Conservation (phyloP, 768 basidiomycete genomes). For the Kwoniella pini region DNA sequence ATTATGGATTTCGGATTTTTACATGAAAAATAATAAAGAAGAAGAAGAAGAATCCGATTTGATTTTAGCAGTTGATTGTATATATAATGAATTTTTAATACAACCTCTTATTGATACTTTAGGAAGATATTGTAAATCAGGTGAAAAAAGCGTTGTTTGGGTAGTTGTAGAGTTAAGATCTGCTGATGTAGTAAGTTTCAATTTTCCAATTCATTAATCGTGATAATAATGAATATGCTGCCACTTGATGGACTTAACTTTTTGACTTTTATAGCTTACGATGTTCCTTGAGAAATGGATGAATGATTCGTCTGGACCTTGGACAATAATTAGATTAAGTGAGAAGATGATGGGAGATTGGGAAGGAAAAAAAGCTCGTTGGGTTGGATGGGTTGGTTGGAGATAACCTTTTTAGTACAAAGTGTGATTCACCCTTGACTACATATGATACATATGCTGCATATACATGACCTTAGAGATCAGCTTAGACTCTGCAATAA, state of each 20-base stretch:
- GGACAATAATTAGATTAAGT: slow-evolving; percentile 41
- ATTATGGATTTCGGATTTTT: not conserved
- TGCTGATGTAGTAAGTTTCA: slow-evolving; percentile 45
- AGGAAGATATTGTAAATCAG: slow-evolving; percentile 29
- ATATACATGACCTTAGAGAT: too few relatives aligned
- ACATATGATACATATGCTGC: not conserved
- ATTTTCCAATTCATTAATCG: not conserved
- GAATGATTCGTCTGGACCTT: slow-evolving; percentile 26
- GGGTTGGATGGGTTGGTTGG: slow-evolving; percentile 52
- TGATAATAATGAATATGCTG: not conserved
- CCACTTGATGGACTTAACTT: not conserved
- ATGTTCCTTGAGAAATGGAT: slow-evolving; percentile 46
- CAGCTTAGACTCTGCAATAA: too few relatives aligned
- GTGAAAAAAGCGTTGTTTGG: slow-evolving; percentile 39
- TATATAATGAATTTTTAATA: slow-evolving; percentile 52
- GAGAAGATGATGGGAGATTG: slow-evolving; percentile 36
- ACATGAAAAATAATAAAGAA: not conserved
- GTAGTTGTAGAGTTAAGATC: slow-evolving; percentile 51
- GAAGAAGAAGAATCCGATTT: slow-evolving; percentile 36
- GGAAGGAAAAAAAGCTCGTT: slow-evolving; percentile 28
- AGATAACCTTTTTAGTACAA: slow-evolving; percentile 13
- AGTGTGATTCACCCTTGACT: too few relatives aligned
- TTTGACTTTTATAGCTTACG: slow-evolving; percentile 6
- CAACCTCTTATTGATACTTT: slow-evolving; percentile 48
- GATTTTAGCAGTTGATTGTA: slow-evolving; percentile 51